Conservation (phyloP, 1,284 basidiomycete species). For the Cryptococcus sp. region DNA sequence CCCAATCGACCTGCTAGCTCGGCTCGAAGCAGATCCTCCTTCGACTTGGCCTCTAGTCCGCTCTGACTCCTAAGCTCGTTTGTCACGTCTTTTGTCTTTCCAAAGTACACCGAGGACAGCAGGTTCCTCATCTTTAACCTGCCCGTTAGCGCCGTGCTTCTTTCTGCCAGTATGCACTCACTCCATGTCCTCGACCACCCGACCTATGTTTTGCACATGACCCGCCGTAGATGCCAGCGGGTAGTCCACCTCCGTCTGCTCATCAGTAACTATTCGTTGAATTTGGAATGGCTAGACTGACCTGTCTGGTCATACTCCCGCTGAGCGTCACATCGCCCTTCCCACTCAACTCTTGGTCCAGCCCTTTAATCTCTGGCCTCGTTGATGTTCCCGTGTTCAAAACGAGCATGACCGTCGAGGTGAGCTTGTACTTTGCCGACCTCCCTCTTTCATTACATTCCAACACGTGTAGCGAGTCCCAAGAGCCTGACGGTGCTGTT, state of each 20-base stretch:
- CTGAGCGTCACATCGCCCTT: conserved; percentile 77
- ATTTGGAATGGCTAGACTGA: conserved; percentile 31
- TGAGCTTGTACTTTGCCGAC: conserved; percentile 92
- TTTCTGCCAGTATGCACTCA: conserved; percentile 6
- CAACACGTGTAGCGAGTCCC: conserved; percentile 99
- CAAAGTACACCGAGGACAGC: conserved; percentile 95
- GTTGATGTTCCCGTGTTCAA: conserved; percentile 58
- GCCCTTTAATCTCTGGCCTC: conserved; percentile 35
- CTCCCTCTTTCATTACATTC: conserved; percentile 84
- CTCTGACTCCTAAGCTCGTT: conserved; percentile 82
- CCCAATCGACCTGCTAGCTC: conserved; percentile 69
- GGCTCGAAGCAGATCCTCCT: conserved; percentile 80
- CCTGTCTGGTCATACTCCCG: conserved; percentile 96
- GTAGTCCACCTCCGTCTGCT: conserved; percentile 77
- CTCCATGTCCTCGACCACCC: conserved; percentile 97
- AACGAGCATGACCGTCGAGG: conserved; percentile 96
- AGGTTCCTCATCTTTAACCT: conserved; percentile 91
- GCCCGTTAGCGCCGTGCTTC: conserved; percentile 5
- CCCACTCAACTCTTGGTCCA: conserved; percentile 41
- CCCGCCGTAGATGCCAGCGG: conserved; percentile 68
- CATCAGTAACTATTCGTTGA: background rate
- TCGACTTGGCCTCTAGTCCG: conserved; percentile 73
- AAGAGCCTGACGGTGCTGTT: conserved; percentile 51
- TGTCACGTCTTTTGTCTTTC: conserved; percentile 92
- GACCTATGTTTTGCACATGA: conserved; percentile 88